Percentiles rank a stretch among this genome's conserved stretches.
phyloP scores from a whole-genome alignment of 1,284 basidiomycete genomes.

The Moesziomyces parantarcticus region DNA sequence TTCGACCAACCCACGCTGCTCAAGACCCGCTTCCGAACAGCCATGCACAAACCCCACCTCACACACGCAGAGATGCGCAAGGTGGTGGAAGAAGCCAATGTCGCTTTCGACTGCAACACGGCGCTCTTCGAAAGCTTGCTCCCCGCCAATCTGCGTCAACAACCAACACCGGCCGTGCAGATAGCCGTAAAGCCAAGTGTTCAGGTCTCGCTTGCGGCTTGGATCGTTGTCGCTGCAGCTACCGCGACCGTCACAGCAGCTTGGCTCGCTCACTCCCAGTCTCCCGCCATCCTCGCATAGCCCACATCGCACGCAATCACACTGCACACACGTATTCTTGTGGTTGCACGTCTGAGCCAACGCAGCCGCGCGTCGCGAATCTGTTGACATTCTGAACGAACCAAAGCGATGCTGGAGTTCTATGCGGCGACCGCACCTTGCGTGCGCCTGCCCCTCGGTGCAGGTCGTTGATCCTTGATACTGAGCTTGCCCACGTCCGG shows the following conservation, averaged over 20 bases:
- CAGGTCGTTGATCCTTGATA: too few species aligned
- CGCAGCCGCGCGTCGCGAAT: too few species aligned
- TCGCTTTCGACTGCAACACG: slow-evolving; percentile 77
- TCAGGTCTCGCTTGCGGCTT: neutral
- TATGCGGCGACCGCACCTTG: too few species aligned
- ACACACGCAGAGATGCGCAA: slow-evolving; percentile 67
- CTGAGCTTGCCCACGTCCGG: too few species aligned
- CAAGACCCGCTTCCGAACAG: slow-evolving; percentile 80
- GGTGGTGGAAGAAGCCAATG: slow-evolving; percentile 76
- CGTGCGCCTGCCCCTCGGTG: too few species aligned
- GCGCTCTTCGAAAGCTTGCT: slow-evolving; percentile 72
- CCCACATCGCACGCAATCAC: too few species aligned
- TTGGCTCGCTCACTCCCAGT: neutral
- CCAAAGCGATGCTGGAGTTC: too few species aligned
- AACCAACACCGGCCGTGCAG: too few species aligned
- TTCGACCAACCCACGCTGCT: slow-evolving; percentile 80
- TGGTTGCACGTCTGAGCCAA: neutral
- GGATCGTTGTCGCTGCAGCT: neutral
- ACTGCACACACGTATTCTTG: neutral
- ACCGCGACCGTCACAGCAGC: neutral
- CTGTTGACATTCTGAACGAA: too few species aligned
- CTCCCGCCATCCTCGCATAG: neutral
- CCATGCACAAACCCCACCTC: slow-evolving; percentile 71
- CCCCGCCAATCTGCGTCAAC: slow-evolving; percentile 5
- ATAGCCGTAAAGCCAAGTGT: too few species aligned